phyloP scores from a whole-genome alignment of 352 stramenopile species.

The Globisporangium nagaii region DNA sequence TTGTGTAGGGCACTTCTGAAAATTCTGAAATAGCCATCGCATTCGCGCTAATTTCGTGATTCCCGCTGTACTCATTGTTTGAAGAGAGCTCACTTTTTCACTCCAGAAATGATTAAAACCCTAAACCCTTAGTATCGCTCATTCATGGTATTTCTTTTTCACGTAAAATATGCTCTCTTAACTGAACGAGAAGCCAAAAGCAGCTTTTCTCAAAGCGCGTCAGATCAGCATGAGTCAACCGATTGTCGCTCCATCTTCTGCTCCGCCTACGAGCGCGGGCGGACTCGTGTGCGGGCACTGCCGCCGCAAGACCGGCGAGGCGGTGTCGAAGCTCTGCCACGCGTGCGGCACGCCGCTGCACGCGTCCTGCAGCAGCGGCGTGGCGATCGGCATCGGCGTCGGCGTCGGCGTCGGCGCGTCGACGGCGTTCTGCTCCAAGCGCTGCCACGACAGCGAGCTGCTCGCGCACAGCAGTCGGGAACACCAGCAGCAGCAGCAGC shows the following conservation, averaged over 20 bases:
- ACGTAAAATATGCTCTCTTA: too few species aligned
- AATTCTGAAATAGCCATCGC: too few species aligned
- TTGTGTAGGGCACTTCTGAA: too few species aligned
- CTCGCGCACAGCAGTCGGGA: neutral
- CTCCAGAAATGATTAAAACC: too few species aligned
- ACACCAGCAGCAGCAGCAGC: neutral
- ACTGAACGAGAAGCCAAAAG: too few species aligned
- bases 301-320: conserved; percentile 28
- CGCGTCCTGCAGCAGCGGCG: conserved; percentile 26
- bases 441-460: conserved; percentile 29
- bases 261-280: neutral
- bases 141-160: too few species aligned
- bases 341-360: conserved; percentile 29
- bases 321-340: conserved; percentile 29
- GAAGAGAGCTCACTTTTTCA: too few species aligned
- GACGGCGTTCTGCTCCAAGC: conserved; percentile 31
- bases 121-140: too few species aligned
- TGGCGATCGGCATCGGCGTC: conserved; percentile 25
- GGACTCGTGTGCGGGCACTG: conserved; percentile 15
- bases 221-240: conserved; percentile 1
- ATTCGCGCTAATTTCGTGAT: too few species aligned
- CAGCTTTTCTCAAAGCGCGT: too few species aligned
- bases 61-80: too few species aligned
- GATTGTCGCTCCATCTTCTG: neutral
- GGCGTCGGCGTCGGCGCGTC: conserved; percentile 26